Conservation (phyloP, 2,329 filamentous ascomycete species). For the Penicillium sp. region DNA sequence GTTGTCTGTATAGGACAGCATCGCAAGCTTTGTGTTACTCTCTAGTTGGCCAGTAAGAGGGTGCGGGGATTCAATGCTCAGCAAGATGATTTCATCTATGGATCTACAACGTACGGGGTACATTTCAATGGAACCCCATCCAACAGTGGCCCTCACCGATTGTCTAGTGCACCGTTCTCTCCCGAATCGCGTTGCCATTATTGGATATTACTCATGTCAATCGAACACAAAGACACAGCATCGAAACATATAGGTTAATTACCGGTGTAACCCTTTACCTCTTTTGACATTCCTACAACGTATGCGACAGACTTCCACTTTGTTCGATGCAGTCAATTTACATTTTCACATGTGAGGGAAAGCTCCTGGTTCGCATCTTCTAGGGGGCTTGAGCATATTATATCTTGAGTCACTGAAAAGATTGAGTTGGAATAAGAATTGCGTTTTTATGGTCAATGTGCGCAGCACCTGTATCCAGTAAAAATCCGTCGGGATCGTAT, state of each 20-base stretch:
- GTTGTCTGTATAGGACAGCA: background rate
- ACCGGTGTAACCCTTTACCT: background rate
- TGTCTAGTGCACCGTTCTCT: constrained; percentile 9
- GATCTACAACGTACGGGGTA: background rate
- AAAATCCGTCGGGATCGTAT: too few relatives aligned
- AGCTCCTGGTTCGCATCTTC: background rate
- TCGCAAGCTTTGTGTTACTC: constrained; percentile 3
- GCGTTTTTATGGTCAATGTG: too few relatives aligned
- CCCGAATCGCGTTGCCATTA: constrained; percentile 1
- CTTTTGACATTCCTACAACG: background rate
- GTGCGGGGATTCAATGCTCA: constrained; percentile 5
- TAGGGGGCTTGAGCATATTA: background rate
- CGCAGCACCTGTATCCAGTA: too few relatives aligned
- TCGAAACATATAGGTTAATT: constrained; percentile 2
- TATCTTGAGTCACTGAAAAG: background rate
- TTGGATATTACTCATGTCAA: background rate
- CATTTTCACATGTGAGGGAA: constrained; percentile 5
- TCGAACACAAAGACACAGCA: background rate
- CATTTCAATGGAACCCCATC: background rate
- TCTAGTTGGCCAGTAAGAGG: background rate
- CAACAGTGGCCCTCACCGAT: constrained; percentile 14
- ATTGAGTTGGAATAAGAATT: too few relatives aligned
- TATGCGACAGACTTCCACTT: background rate
- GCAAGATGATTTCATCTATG: constrained; percentile 13
- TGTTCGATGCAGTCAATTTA: background rate